Evolutionary conservation across 2,329 filamentous ascomycete genomes (phyloP), one percentile per base, ranked within the genome.

Genomic region (Paracamarosporium sp.): DNA sequence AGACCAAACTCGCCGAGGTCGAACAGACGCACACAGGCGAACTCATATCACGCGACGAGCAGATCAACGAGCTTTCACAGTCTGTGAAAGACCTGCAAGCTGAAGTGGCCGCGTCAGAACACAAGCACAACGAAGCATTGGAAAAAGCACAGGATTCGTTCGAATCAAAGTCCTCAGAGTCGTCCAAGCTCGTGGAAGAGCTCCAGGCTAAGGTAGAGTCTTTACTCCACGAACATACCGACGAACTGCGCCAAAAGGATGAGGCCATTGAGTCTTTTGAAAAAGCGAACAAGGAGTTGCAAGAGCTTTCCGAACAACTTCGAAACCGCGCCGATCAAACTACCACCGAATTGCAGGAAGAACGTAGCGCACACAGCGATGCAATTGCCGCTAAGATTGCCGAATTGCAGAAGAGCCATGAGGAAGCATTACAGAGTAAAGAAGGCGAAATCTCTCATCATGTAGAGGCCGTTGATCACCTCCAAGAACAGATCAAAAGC

Each of bases 401-500:
- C 2, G 72, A 75, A 45, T 50, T 76, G 6, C 71, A 72, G 53
- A 61, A 67, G 35, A 65, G 44, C 43, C 64, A 64, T 4, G 63
- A 67, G 7, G 59, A 64, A 12, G 67, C 65, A 7, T 40, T 74
- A 31, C 65, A 56, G 2, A 55, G 54, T 6, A 74, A 72, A 38
- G 70, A 75, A 41, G 54, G 65, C 7, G 73, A 75, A 41, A 59
- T 75, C 20, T 61, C 69, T 15, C 38, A 65, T 35, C 71, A 74
- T 45, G 61, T 76, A 33, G 65, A 69, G 24, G 69, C 68, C 4
- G 72, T 76, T 15, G 66, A 72, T n/a, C 60, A 61, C 11, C 65
- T 76, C 4, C 74, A 76, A 50, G 67, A 68, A 25, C 66, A 75
- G 55, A 70, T 76, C 40, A 61, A 65, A 24, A 53, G 65, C 12